Evolutionary conservation across 768 basidiomycete species (phyloP).

Genomic region (Tulasnella sp.): DNA sequence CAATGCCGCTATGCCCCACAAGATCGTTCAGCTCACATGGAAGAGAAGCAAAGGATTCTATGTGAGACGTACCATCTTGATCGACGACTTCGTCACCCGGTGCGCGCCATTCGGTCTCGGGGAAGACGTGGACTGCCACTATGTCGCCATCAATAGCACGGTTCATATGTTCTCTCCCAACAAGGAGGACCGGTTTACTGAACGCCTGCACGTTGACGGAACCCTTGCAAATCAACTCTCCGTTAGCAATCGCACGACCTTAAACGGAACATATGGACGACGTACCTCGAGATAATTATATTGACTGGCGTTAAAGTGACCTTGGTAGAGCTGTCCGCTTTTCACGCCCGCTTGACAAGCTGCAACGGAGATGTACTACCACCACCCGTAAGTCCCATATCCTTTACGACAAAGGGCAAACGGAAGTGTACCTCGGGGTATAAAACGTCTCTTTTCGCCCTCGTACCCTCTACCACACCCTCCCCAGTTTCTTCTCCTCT

Average conservation of each 20-base stretch:
- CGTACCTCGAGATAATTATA: slow-evolving; percentile 90
- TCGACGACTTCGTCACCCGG: slow-evolving; percentile 88
- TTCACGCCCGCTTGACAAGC: slow-evolving; percentile 73
- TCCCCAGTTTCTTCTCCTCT: slow-evolving; percentile 44
- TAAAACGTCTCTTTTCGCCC: slow-evolving; percentile 40
- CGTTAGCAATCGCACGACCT: background rate
- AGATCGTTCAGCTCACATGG: background rate
- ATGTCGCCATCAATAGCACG: slow-evolving; percentile 87
- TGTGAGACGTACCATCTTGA: slow-evolving; percentile 54
- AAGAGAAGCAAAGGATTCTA: background rate
- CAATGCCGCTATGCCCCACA: slow-evolving; percentile 50
- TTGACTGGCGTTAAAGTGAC: slow-evolving; percentile 86
- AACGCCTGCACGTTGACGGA: slow-evolving; percentile 64
- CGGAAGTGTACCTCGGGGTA: slow-evolving; percentile 54
- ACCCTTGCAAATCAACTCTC: slow-evolving; percentile 37
- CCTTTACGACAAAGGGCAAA: background rate
- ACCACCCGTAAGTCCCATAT: background rate
- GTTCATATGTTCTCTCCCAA: slow-evolving; percentile 91
- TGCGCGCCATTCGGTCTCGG: slow-evolving; percentile 82
- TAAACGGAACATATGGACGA: background rate
- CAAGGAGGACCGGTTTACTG: slow-evolving; percentile 65
- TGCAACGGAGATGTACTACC: slow-evolving; percentile 64
- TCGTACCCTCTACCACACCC: slow-evolving; percentile 45
- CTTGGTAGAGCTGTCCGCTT: slow-evolving; percentile 72
- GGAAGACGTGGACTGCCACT: slow-evolving; percentile 80